phyloP scores from a whole-genome alignment of 2,329 filamentous ascomycete genomes.

The Diaporthe ampelina region DNA sequence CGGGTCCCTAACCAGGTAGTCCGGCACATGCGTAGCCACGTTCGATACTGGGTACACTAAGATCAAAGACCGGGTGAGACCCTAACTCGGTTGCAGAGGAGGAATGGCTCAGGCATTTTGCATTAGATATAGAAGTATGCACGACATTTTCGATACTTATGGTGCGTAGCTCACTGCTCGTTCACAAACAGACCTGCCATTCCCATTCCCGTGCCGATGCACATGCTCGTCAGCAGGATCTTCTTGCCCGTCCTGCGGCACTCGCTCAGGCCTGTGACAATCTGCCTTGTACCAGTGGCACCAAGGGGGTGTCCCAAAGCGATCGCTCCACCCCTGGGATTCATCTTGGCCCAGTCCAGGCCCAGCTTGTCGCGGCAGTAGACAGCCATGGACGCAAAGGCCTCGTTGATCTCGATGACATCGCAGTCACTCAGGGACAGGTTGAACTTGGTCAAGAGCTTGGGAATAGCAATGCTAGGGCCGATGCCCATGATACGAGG shows the following conservation, averaged over 20 bases:
- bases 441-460: constrained; percentile 86
- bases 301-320: constrained; percentile 88
- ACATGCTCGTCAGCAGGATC: constrained; percentile 94
- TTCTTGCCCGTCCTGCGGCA: constrained; percentile 88
- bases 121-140: not conserved
- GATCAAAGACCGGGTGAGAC: not conserved
- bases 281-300: constrained; percentile 82
- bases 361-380: constrained; percentile 85
- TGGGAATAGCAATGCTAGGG: constrained; percentile 80
- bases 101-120: not conserved
- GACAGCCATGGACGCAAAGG: constrained; percentile 97
- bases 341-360: constrained; percentile 82
- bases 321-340: constrained; percentile 85
- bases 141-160: not conserved
- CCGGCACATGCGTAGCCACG: not conserved
- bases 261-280: constrained; percentile 92
- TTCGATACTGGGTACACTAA: not conserved
- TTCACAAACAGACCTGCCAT: constrained; percentile 78
- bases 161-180: constrained; percentile 56
- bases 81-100: not conserved
- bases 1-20: no score
- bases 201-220: constrained; percentile 77
- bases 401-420: constrained; percentile 95
- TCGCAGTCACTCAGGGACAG: constrained; percentile 87
- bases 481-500: constrained; percentile 98